Conservation (phyloP, 1,139 yeast genomes). For the Candida sp. region DNA sequence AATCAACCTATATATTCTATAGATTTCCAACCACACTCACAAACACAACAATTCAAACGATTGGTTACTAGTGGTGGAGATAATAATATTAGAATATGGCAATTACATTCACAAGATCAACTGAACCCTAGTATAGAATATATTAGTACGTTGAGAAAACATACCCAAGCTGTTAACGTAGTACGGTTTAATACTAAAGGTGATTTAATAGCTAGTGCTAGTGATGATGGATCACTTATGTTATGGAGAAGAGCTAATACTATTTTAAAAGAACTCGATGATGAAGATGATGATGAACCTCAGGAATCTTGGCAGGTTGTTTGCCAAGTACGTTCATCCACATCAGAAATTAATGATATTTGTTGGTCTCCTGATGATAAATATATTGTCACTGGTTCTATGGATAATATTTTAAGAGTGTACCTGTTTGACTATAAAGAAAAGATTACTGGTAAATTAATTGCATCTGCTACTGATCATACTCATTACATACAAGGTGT, state of each 20-base stretch:
- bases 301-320: conserved; percentile 66
- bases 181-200: conserved; percentile 78
- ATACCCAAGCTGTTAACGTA: conserved; percentile 92
- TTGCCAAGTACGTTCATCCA: conserved; percentile 46
- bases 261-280: conserved; percentile 55
- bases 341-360: conserved; percentile 83
- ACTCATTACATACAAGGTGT: conserved; percentile 93
- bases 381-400: conserved; percentile 81
- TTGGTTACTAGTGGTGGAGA: conserved; percentile 96
- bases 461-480: conserved; percentile 69
- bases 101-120: conserved; percentile 10
- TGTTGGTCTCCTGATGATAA: conserved; percentile 87
- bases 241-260: conserved; percentile 68
- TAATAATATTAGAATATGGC: conserved; percentile 77
- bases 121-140: conserved; percentile 39
- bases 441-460: conserved; percentile 53
- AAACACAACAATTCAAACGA: conserved; percentile 27
- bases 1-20: conserved; percentile 82
- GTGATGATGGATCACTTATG: conserved; percentile 89
- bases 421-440: conserved; percentile 31
- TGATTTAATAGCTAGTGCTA: conserved; percentile 75
- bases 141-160: conserved; percentile 77
- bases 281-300: conserved; percentile 47
- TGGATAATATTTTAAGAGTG: conserved; percentile 81
- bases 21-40: conserved; percentile 60